Conservation (phyloP, 176 grass and related monocot genomes). For the Ensete glaucum region DNA sequence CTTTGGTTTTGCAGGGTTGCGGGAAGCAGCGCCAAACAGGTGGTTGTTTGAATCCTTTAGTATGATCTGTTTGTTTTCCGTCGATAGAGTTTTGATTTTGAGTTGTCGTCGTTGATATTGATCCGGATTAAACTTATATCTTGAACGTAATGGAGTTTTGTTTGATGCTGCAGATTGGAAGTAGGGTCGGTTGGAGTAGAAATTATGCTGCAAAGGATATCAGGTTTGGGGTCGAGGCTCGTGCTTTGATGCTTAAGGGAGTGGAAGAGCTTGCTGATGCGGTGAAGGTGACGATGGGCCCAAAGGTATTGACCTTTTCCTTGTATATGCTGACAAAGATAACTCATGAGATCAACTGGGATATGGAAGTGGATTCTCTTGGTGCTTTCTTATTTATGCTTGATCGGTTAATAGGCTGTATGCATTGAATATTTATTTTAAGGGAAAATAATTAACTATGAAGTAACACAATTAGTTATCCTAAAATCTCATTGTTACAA, state of each 20-base stretch:
- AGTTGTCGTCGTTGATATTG: not conserved
- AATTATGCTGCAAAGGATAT: slow-evolving; percentile 97
- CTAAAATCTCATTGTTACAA: not conserved
- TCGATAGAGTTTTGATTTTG: not conserved
- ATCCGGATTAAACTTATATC: not conserved
- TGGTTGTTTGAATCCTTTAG: slow-evolving; percentile 12
- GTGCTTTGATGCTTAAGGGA: slow-evolving; percentile 83
- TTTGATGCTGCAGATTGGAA: slow-evolving; percentile 58
- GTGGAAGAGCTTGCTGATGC: slow-evolving; percentile 94
- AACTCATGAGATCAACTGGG: not conserved
- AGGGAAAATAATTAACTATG: not conserved
- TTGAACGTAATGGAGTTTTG: not conserved
- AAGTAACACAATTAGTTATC: not conserved
- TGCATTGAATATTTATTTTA: not conserved
- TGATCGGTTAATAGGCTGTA: not conserved
- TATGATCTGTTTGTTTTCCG: not conserved
- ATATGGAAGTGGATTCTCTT: no score
- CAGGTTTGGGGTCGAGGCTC: slow-evolving; percentile 90
- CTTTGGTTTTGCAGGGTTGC: slow-evolving; percentile 44
- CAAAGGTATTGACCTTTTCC: slow-evolving; percentile 47
- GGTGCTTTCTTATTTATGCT: no score
- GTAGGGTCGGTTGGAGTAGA: slow-evolving; percentile 75
- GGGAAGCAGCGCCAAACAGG: slow-evolving; percentile 53
- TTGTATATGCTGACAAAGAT: not conserved
- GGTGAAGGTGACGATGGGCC: slow-evolving; percentile 94